Percentiles rank a stretch among this genome's conserved stretches.
These are phyloP conservation scores for Pyricularia grisea DNA, from an alignment of 2,329 filamentous ascomycete species.

Conservation along the genomic window DNA sequence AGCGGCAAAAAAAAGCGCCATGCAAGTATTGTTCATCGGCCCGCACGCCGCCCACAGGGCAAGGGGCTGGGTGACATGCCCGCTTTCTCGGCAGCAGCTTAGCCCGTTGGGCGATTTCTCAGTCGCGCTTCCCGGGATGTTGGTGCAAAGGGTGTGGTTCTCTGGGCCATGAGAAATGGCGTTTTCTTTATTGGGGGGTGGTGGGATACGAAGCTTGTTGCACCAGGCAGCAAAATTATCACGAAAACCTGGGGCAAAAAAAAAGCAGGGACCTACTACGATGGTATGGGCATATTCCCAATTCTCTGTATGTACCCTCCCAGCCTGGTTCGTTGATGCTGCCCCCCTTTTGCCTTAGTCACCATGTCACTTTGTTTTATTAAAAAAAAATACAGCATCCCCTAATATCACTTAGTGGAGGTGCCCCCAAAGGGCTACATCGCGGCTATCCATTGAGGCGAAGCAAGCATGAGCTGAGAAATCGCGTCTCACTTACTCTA, in stretches of 20 bases:
- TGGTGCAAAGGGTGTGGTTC: background rate
- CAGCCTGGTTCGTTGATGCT: background rate
- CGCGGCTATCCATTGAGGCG: background rate
- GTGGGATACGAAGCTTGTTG: background rate
- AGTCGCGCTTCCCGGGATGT: background rate
- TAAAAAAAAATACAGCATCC: too few relatives aligned
- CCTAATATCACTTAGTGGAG: background rate
- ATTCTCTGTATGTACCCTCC: background rate
- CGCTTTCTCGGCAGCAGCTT: background rate
- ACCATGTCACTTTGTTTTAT: too few relatives aligned
- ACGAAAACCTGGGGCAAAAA: background rate
- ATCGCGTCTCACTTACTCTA: background rate
- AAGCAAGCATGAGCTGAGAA: background rate
- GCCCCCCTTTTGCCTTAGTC: background rate
- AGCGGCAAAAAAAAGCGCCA: background rate
- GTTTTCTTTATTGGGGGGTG: background rate
- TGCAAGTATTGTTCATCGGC: background rate
- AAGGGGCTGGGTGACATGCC: background rate
- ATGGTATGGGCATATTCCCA: background rate
- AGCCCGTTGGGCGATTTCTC: background rate
- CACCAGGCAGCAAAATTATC: background rate
- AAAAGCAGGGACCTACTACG: background rate
- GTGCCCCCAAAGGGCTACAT: background rate
- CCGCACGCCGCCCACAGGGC: background rate
- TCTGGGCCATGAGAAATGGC: background rate